A percentile compares a stretch with the other conserved stretches of the same genome.
These are phyloP conservation scores for Cephaloascus fragrans DNA, from an alignment of 805 yeast species.

Conservation along the genomic window DNA sequence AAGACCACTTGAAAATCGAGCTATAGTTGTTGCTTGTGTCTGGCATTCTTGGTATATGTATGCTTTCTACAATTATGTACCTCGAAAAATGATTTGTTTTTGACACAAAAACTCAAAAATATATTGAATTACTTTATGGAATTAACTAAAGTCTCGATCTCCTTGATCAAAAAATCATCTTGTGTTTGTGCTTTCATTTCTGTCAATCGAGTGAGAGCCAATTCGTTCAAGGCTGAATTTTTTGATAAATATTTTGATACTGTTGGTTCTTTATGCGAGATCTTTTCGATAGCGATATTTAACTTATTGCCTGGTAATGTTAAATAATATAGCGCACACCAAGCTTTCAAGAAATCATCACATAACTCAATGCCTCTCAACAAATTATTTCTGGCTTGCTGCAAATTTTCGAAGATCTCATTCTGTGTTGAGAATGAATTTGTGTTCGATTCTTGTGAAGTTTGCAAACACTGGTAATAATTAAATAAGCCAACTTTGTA, in stretches of 20 bases:
- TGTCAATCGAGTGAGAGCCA: constrained; percentile 25
- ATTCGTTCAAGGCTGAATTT: constrained; percentile 18
- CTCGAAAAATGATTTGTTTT: neutral
- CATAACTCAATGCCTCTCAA: constrained; percentile 71
- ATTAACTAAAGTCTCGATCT: constrained; percentile 19
- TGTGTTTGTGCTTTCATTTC: constrained; percentile 22
- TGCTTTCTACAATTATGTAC: no score
- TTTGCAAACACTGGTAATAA: neutral
- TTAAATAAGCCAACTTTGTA: constrained; percentile 44
- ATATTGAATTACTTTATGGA: constrained; percentile 8
- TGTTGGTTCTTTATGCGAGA: neutral
- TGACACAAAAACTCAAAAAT: neutral
- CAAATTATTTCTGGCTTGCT: constrained; percentile 35
- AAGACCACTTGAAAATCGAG: no score
- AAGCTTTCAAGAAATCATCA: constrained; percentile 57
- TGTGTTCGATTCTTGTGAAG: neutral
- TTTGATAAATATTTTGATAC: constrained; percentile 6
- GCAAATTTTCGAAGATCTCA: constrained; percentile 14
- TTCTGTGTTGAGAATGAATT: constrained; percentile 18
- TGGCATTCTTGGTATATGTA: no score
- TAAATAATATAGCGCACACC: constrained; percentile 54
- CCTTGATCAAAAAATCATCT: constrained; percentile 17
- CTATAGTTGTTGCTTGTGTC: no score
- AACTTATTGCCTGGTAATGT: constrained; percentile 4
- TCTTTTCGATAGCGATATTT: neutral